phyloP scores from a whole-genome alignment of 2,329 filamentous ascomycete genomes.

The Cryphonectria radicalis region DNA sequence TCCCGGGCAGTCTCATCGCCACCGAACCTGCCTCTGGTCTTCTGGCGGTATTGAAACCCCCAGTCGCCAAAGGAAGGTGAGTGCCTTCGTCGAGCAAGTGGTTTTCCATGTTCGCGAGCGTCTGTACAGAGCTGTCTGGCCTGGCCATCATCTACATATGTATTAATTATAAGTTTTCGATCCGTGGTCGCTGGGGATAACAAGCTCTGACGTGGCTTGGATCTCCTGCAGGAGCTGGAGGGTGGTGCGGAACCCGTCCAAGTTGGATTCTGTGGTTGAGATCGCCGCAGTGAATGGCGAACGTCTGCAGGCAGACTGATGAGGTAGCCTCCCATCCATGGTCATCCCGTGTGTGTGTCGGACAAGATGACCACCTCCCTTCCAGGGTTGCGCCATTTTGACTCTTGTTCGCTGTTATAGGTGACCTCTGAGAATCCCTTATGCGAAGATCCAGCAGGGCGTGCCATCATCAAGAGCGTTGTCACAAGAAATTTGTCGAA shows the following conservation, averaged over 20 bases:
- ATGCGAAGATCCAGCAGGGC: not conserved
- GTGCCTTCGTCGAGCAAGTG: conserved; percentile 55
- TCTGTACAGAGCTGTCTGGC: conserved; percentile 45
- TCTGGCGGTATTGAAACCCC: conserved; percentile 54
- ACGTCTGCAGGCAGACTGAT: conserved; percentile 47
- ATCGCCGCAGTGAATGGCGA: conserved; percentile 58
- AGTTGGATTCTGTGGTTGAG: conserved; percentile 50
- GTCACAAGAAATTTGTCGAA: not conserved
- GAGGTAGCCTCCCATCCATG: conserved; percentile 25
- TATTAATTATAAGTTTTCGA: conserved; percentile 32
- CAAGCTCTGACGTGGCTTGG: conserved; percentile 55
- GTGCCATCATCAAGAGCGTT: too few species aligned
- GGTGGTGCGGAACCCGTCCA: conserved; percentile 46
- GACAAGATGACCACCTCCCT: conserved; percentile 44
- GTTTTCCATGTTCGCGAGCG: conserved; percentile 46
- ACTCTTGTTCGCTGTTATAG: not conserved
- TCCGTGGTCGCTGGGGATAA: conserved; percentile 59
- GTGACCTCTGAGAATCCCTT: not conserved
- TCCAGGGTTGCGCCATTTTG: not conserved
- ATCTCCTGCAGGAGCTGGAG: conserved; percentile 48
- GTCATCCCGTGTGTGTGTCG: conserved; percentile 48
- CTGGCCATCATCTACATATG: conserved; percentile 47
- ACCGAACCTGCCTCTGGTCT: conserved; percentile 22
- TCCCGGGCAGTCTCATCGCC: not conserved
- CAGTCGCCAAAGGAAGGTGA: conserved; percentile 48